Percentiles rank a stretch among this genome's conserved stretches.
These are phyloP conservation scores for Pestalotiopsis sp. DNA, from an alignment of 2,329 filamentous ascomycete species.

Conservation along the genomic window DNA sequence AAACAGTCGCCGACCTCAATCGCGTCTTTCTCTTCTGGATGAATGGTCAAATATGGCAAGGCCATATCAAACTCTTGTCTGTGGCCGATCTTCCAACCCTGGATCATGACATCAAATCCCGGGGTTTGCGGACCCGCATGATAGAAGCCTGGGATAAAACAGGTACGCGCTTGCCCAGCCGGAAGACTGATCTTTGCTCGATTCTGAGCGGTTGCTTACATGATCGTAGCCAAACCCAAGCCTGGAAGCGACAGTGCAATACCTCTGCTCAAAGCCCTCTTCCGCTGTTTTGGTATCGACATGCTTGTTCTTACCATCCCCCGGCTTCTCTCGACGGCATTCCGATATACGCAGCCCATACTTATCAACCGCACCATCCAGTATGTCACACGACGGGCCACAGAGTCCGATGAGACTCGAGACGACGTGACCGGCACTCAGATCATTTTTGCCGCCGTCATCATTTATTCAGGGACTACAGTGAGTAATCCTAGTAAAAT, in stretches of 20 bases:
- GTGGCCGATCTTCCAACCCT: background rate
- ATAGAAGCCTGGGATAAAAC: background rate
- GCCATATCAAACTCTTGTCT: background rate
- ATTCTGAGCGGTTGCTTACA: background rate
- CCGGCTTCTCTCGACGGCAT: conserved; percentile 39
- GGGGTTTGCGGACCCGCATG: background rate
- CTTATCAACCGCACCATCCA: conserved; percentile 41
- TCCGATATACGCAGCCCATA: conserved; percentile 43
- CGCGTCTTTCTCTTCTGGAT: background rate
- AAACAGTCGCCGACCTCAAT: background rate
- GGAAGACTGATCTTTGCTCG: background rate
- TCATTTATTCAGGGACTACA: conserved; percentile 39
- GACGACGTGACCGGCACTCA: conserved; percentile 24
- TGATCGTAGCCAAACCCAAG: background rate
- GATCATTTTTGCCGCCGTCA: conserved; percentile 34
- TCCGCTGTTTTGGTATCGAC: background rate
- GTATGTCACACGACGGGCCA: conserved; percentile 26
- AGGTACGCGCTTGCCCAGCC: background rate
- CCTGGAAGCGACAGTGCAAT: background rate
- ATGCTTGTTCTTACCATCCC: conserved; percentile 3
- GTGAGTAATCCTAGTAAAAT: conserved; percentile 27
- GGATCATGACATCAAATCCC: background rate
- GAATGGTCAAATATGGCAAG: background rate
- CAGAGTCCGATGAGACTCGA: background rate
- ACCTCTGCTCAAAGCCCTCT: background rate